Evolutionary conservation across 352 stramenopile species (phyloP).

Genomic region (Plasmopara halstedii): DNA sequence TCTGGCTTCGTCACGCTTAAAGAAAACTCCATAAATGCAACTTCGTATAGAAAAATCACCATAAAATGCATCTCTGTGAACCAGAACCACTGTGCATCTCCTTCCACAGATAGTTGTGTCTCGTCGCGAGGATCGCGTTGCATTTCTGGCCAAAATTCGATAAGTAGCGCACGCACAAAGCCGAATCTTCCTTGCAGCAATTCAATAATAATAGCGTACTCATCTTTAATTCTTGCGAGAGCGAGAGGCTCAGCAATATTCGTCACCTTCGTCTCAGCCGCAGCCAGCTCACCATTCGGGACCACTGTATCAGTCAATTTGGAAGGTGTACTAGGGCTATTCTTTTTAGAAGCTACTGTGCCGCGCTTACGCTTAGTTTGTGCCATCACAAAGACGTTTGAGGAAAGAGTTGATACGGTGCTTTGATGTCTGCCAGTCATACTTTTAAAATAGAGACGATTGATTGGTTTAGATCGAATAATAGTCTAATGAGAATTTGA

Average conservation of each 20-base stretch:
- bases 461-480: not conserved
- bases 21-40: constrained; percentile 83
- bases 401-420: not conserved
- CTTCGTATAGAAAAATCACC: constrained; percentile 76
- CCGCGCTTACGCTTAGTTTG: constrained; percentile 31
- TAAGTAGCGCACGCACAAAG: constrained; percentile 59
- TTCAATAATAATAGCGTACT: constrained; percentile 21
- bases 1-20: constrained; percentile 79
- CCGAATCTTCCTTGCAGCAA: constrained; percentile 31
- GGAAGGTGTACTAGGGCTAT: constrained; percentile 2
- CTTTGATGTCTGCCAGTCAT: not conserved
- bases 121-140: constrained; percentile 36
- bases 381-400: constrained; percentile 21
- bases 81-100: constrained; percentile 76
- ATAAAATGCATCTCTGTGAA: constrained; percentile 76
- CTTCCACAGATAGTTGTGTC: constrained; percentile 24
- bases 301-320: not conserved
- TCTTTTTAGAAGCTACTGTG: constrained; percentile 10
- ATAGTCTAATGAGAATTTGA: too few species aligned
- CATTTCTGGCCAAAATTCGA: constrained; percentile 66
- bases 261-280: not conserved
- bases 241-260: constrained; percentile 2
- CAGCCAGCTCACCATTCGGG: constrained; percentile 3
- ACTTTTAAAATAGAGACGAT: not conserved
- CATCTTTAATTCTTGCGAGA: constrained; percentile 12